phyloP scores from a whole-genome alignment of 2,329 filamentous ascomycete genomes.

The Coniella vitis region DNA sequence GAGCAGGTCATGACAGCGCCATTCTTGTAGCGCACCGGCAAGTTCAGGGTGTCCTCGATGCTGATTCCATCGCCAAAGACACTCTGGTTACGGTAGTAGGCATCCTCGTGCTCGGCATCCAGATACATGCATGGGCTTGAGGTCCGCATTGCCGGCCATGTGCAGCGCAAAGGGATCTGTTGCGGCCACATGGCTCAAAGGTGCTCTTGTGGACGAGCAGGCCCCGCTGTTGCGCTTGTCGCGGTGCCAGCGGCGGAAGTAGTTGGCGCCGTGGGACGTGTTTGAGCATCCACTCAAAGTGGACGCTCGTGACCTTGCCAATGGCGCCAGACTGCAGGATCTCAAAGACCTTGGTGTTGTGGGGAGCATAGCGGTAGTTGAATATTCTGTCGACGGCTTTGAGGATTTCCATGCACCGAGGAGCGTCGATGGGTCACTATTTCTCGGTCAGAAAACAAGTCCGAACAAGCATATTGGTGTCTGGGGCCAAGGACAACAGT shows the following conservation, averaged over 20 bases:
- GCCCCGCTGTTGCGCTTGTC: slow-evolving; percentile 54
- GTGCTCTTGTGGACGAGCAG: slow-evolving; percentile 57
- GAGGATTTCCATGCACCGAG: slow-evolving; percentile 47
- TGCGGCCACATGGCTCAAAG: slow-evolving; percentile 44
- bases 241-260: slow-evolving; percentile 58
- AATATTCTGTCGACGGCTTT: slow-evolving; percentile 49
- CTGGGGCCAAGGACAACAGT: neutral
- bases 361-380: slow-evolving; percentile 60
- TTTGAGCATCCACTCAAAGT: slow-evolving; percentile 61
- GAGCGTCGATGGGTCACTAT: slow-evolving; percentile 51
- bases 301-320: slow-evolving; percentile 48
- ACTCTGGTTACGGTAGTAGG: slow-evolving; percentile 55
- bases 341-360: slow-evolving; percentile 54
- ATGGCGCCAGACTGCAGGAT: slow-evolving; percentile 48
- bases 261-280: slow-evolving; percentile 55
- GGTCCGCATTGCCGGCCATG: slow-evolving; percentile 42
- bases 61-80: slow-evolving; percentile 58
- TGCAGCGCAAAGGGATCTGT: slow-evolving; percentile 53
- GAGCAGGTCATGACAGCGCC: slow-evolving; percentile 54
- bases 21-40: slow-evolving; percentile 50
- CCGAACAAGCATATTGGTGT: neutral
- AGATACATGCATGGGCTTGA: slow-evolving; percentile 54
- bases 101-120: slow-evolving; percentile 57
- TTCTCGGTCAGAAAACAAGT: neutral
- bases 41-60: slow-evolving; percentile 58